Evolutionary conservation across 2,329 filamentous ascomycete species (phyloP).

Genomic region (Hirsutella minnesotensis): DNA sequence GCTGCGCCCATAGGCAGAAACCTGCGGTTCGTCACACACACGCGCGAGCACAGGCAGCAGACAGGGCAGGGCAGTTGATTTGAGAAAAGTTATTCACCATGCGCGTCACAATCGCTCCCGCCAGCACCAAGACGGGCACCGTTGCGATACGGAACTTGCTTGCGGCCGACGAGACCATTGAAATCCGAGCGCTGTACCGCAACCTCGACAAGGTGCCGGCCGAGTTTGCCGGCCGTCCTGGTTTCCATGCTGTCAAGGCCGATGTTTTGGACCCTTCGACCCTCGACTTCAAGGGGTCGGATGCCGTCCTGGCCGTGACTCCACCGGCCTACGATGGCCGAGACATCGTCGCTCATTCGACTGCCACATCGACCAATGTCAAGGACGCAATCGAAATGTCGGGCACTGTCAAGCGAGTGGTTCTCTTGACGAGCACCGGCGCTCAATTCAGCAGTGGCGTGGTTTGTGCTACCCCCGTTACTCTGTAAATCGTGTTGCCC

Average conservation of each 20-base stretch:
- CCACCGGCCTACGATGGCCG: constrained; percentile 15
- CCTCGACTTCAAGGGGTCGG: constrained; percentile 17
- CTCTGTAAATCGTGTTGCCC: background rate
- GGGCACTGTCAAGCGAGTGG: constrained; percentile 15
- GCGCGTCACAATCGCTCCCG: constrained; percentile 19
- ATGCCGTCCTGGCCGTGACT: constrained; percentile 19
- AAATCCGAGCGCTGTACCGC: constrained; percentile 18
- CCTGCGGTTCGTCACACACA: too few species aligned
- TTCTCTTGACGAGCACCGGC: constrained; percentile 18
- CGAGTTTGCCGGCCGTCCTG: constrained; percentile 12
- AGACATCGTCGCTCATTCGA: constrained; percentile 11
- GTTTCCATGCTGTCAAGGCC: constrained; percentile 16
- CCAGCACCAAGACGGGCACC: constrained; percentile 17
- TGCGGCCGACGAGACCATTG: constrained; percentile 2
- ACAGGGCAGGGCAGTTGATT: too few species aligned
- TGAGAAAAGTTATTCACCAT: constrained; percentile 3
- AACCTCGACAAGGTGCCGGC: constrained; percentile 14
- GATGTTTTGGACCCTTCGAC: constrained; percentile 15
- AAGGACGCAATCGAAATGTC: constrained; percentile 14
- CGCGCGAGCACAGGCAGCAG: too few species aligned
- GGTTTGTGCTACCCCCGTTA: constrained; percentile 10
- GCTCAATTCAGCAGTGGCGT: constrained; percentile 20
- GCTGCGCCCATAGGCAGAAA: too few species aligned
- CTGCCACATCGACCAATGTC: constrained; percentile 15
- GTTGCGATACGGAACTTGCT: constrained; percentile 18